phyloP scores from a whole-genome alignment of 2,329 filamentous ascomycete species.

The Aspergillus ruber region DNA sequence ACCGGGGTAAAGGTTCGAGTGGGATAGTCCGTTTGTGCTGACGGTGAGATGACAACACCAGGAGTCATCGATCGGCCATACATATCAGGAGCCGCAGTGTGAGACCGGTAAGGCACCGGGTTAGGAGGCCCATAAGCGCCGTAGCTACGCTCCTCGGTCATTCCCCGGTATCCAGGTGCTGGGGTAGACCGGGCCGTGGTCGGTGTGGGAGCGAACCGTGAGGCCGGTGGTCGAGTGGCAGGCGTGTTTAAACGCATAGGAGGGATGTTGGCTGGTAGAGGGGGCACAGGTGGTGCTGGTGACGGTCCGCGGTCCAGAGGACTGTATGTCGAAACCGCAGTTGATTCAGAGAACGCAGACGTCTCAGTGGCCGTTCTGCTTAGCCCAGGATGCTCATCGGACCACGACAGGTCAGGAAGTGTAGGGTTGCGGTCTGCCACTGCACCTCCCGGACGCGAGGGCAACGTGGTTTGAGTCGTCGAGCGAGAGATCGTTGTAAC shows the following conservation, averaged over 20 bases:
- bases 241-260: slow-evolving; percentile 20
- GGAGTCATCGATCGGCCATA: slow-evolving; percentile 15
- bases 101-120: slow-evolving; percentile 12
- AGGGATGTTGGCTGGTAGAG: slow-evolving; percentile 19
- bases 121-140: neutral
- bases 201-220: slow-evolving; percentile 18
- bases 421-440: slow-evolving; percentile 28
- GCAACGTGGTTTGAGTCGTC: slow-evolving; percentile 57
- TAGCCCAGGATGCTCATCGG: slow-evolving; percentile 37
- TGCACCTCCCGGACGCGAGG: slow-evolving; percentile 55
- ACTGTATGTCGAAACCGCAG: slow-evolving; percentile 23
- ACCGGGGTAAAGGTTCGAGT: slow-evolving; percentile 6
- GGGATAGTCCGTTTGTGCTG: neutral
- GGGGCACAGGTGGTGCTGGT: slow-evolving; percentile 26
- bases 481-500: slow-evolving; percentile 28
- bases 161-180: slow-evolving; percentile 13
- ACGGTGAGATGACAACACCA: slow-evolving; percentile 1
- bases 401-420: slow-evolving; percentile 33
- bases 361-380: slow-evolving; percentile 41
- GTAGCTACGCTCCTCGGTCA: slow-evolving; percentile 13
- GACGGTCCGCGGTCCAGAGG: slow-evolving; percentile 25
- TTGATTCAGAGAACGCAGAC: slow-evolving; percentile 47
- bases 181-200: slow-evolving; percentile 14
- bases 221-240: slow-evolving; percentile 16
- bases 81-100: slow-evolving; percentile 15